Evolutionary conservation across 805 yeast species (phyloP), one percentile per base, ranked within the genome.

Genomic region (Sugiyamaella smithiae): DNA sequence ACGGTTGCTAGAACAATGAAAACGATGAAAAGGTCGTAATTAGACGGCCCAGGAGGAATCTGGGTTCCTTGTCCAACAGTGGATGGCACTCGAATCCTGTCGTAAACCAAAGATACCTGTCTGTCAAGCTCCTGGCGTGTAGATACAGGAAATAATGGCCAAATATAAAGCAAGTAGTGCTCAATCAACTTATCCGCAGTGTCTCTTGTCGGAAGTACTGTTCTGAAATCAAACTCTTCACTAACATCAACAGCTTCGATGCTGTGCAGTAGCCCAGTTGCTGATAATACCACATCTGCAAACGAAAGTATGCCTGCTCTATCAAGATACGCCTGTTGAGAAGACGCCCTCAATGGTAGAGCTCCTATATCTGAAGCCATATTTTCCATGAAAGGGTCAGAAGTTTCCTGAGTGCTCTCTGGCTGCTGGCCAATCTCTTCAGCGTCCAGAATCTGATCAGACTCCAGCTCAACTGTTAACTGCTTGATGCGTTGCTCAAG

Each of bases 331-430:
- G 48, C 43, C 12, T 42, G 51, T 29, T 43, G 48, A 1, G 51
- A 48, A 5, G 51, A 48, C 8, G 51, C 48, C 12, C 51, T 26
- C 35, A 48, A 20, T 3, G 51, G 43, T 12, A 48, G 16, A 9
- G 51, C 51, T 14, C 51, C 51, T 5, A 48, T 48, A 26, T 48
- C 46, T 8, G 46, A 23, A n/a, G 48, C 46, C 44, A 48, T 43
- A 17, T 36, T 40, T 17, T 48, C 51, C 38, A 44, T 25, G 33
- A 36, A 29, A 6, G 14, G 28, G 12, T 38, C 43, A 1, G 38
- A 22, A 7, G 28, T 22, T 2, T 29, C 22, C n/a, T 17, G 29
- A 8, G 32, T 4, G 8, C 9, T 4, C n/a, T 23, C 40, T 28
- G 12, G 14, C n/a, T 17, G 36, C 31, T 28, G 32, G 14, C 22